Evolutionary conservation across 106 monocot genomes (phyloP).

Genomic region (Agapanthus africanus): DNA sequence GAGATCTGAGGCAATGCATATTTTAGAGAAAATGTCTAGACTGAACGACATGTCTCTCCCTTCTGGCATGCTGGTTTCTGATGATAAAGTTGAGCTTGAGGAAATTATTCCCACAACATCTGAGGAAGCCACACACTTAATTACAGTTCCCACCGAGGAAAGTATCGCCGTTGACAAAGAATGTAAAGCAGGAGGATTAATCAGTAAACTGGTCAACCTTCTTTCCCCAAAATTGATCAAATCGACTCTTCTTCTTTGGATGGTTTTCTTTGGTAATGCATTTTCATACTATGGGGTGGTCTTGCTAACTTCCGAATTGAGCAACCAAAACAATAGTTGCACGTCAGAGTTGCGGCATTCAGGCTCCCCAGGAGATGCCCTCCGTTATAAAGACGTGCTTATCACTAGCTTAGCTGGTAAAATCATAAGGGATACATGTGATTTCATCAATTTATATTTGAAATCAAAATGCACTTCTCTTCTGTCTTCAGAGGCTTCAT

Average conservation of each 20-base stretch:
- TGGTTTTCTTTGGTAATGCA: constrained; percentile 88
- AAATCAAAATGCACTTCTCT: neutral
- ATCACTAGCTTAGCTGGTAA: constrained; percentile 90
- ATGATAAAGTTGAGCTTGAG: constrained; percentile 33
- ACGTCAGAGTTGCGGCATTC: constrained; percentile 14
- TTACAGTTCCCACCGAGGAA: constrained; percentile 14
- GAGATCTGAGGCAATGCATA: constrained; percentile 40
- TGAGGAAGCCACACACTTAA: constrained; percentile 40
- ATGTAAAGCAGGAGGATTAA: constrained; percentile 25
- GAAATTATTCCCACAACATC: constrained; percentile 24
- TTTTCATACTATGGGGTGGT: constrained; percentile 96
- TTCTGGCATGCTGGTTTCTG: constrained; percentile 49
- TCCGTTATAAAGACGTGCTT: constrained; percentile 70
- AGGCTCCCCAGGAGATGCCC: constrained; percentile 15
- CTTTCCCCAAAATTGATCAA: constrained; percentile 53
- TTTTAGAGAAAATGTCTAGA: constrained; percentile 63
- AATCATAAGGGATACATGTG: neutral
- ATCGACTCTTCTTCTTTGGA: constrained; percentile 86
- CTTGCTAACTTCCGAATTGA: constrained; percentile 75
- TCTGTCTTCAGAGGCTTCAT: neutral
- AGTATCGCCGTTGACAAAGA: constrained; percentile 8
- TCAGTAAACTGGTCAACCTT: constrained; percentile 37
- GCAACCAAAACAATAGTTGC: constrained; percentile 40
- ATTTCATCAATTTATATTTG: neutral
- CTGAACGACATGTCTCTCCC: constrained; percentile 50